Evolutionary conservation across 805 yeast genomes (phyloP), one percentile per base, ranked within the genome.

Genomic region (Metschnikowia shivogae): DNA sequence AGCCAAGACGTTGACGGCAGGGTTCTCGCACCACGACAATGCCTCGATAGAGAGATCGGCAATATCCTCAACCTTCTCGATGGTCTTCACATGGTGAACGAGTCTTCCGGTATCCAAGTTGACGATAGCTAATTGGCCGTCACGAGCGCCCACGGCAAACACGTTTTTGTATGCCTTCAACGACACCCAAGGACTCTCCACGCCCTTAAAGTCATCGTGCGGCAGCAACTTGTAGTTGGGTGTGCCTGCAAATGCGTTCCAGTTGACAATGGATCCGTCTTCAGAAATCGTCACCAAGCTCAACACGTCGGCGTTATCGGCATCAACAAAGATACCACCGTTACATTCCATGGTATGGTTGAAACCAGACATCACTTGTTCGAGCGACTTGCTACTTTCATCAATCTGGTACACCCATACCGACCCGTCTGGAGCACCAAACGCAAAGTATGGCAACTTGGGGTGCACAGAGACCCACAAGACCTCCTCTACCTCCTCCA

Each of bases 371-470:
- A 86, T 83, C 31, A 86, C 66, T 60, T 82, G 86, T 46, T 81
- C 88, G 43, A 86, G 65, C 9, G 77, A 64, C 36, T 60, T 56
- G 36, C 60, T 37, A 12, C 48, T 43, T 41, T 84, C 72, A 47
- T 78, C 82, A 34, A 90, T 75, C 58, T 84, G 87, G 61, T 89
- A 93, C 24, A 84, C 88, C 96, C 97, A 92, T 3, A 90, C 95
- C 0, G 96, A 84, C 3, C 99, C 99, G 64, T 90, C 97, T 6
- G 74, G 71, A 19, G 89, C 92, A 50, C 98, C 97, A 60, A 87
- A 88, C 11, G 98, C 97, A 70, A 92, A 88, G 38, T 87, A 77
- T 20, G 82, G 77, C 59, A 82, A 84, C 17, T 72, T 70, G 24
- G 97, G 96, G 67, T 93, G 99, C 42, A 80, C 75, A 27, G 74